Conservation (phyloP, 164 flowering plant genomes). For the Protea cynaroides region DNA sequence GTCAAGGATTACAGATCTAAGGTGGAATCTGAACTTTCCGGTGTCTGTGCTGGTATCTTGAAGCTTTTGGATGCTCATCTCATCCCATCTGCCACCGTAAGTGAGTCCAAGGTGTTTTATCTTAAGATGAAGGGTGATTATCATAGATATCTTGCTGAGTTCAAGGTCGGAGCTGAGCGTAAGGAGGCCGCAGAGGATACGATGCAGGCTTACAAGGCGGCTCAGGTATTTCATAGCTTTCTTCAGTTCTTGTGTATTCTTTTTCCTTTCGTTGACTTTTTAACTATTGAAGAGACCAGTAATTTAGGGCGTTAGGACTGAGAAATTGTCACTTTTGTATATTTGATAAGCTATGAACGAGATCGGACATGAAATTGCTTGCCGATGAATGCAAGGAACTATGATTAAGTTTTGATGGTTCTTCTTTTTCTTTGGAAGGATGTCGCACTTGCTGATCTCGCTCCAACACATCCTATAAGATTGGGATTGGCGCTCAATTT, state of each 20-base stretch:
- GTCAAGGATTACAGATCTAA: slow-evolving; percentile 63
- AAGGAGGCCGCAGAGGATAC: slow-evolving; percentile 77
- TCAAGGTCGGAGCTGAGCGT: slow-evolving; percentile 56
- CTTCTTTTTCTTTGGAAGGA: slow-evolving; percentile 32
- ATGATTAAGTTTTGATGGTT: slow-evolving; percentile 1
- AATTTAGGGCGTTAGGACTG: not conserved
- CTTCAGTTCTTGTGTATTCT: not conserved
- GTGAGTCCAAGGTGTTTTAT: slow-evolving; percentile 73
- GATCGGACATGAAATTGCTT: too few species aligned
- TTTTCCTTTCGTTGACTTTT: not conserved
- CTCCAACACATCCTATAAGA: slow-evolving; percentile 79
- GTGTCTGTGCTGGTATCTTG: slow-evolving; percentile 53
- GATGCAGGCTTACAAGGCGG: slow-evolving; percentile 75
- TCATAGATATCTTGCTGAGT: slow-evolving; percentile 71
- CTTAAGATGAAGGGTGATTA: slow-evolving; percentile 91
- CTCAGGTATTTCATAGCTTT: slow-evolving; percentile 43
- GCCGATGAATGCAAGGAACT: too few species aligned
- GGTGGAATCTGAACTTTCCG: slow-evolving; percentile 55
- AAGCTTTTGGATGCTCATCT: slow-evolving; percentile 49
- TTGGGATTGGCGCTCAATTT: slow-evolving; percentile 71
- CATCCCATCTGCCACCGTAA: slow-evolving; percentile 41
- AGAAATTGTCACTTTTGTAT: not conserved
- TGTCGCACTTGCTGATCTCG: slow-evolving; percentile 56
- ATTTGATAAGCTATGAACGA: not conserved
- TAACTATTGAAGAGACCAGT: too few species aligned